Conservation (phyloP, 345 rosid species). For the Salix arbutifolia region DNA sequence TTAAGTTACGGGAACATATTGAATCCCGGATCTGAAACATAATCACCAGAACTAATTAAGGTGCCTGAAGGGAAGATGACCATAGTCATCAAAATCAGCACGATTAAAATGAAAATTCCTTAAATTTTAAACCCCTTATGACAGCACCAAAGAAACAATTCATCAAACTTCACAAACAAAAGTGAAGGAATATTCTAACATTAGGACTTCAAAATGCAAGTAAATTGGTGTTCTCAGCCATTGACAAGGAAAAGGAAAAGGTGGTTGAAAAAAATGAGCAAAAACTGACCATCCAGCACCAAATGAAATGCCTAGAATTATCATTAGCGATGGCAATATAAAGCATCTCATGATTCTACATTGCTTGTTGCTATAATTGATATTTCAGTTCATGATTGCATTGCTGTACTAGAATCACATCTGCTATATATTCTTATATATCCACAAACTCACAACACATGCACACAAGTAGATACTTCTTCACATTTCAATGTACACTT, state of each 20-base stretch:
- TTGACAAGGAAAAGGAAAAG: background rate
- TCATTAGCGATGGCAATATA: background rate
- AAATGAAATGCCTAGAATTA: background rate
- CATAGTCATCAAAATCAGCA: constrained; percentile 10
- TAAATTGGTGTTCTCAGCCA: background rate
- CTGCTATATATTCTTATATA: background rate
- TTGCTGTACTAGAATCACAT: background rate
- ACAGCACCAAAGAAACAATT: background rate
- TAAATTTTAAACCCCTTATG: background rate
- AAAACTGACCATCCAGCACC: background rate
- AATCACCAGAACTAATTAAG: constrained; percentile 12
- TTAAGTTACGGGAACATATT: constrained; percentile 17
- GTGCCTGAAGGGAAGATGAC: constrained; percentile 22
- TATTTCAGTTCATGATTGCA: background rate
- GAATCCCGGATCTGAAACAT: constrained; percentile 5
- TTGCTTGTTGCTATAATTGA: background rate
- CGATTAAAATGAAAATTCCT: background rate
- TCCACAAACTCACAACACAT: background rate
- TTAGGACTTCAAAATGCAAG: background rate
- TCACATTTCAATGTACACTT: background rate
- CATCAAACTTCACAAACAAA: background rate
- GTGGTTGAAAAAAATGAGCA: background rate
- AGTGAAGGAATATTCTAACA: background rate
- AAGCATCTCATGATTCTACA: background rate
- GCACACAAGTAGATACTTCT: background rate